phyloP scores from a whole-genome alignment of 2,329 filamentous ascomycete genomes.

The Monilinia polystroma region DNA sequence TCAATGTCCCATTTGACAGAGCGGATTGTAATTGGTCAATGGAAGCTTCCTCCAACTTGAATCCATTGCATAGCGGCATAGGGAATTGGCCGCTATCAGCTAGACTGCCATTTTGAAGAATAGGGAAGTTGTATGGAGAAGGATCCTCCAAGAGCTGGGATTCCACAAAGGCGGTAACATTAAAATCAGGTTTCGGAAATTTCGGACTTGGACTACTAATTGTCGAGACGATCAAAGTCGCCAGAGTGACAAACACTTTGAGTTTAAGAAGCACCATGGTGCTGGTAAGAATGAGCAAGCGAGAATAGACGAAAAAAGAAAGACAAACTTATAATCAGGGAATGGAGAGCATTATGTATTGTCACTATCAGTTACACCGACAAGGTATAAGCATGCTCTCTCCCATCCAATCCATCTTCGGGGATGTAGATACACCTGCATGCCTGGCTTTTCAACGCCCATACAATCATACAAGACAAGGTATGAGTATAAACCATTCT shows the following conservation, averaged over 20 bases:
- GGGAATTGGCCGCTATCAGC: constrained; percentile 49
- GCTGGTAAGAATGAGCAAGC: neutral
- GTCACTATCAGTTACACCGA: neutral
- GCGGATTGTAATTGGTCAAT: constrained; percentile 65
- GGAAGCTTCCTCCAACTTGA: constrained; percentile 65
- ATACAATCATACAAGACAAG: constrained; percentile 1
- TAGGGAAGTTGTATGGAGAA: constrained; percentile 43
- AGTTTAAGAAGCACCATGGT: constrained; percentile 19
- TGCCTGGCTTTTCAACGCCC: neutral
- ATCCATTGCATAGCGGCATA: constrained; percentile 60
- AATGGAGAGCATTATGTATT: constrained; percentile 4
- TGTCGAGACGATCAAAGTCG: constrained; percentile 12
- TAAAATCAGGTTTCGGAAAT: constrained; percentile 10
- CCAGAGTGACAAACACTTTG: constrained; percentile 10
- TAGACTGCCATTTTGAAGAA: constrained; percentile 39
- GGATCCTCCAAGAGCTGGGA: constrained; percentile 41
- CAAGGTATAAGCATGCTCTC: constrained; percentile 2
- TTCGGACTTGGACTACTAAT: constrained; percentile 15
- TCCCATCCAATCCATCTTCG: neutral
- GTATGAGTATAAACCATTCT: neutral
- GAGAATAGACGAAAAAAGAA: neutral
- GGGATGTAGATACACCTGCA: constrained; percentile 8
- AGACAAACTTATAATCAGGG: neutral
- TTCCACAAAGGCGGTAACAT: constrained; percentile 29
- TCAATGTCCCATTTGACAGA: constrained; percentile 55